phyloP scores from a whole-genome alignment of 257 asterid species.

The Paraleonurus japonicus region DNA sequence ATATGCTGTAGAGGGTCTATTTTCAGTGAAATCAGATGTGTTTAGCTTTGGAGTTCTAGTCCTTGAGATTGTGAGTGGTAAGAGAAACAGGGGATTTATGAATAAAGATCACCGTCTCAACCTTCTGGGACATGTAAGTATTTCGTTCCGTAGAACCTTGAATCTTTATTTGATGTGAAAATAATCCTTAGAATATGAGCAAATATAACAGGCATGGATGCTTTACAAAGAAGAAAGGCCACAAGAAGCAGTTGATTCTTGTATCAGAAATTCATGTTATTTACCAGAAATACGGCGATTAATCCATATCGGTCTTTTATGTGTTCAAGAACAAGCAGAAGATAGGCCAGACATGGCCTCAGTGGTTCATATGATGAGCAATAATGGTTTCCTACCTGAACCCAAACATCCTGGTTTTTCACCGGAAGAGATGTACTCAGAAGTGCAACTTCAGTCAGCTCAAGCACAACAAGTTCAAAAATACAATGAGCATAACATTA shows the following conservation, averaged over 20 bases:
- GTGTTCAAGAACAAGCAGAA: constrained; percentile 24
- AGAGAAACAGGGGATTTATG: neutral
- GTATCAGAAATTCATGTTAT: neutral
- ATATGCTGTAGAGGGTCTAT: neutral
- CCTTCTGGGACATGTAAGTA: neutral
- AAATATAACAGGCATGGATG: constrained; percentile 32
- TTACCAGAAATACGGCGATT: neutral
- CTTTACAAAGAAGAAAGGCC: constrained; percentile 29
- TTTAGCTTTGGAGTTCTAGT: neutral
- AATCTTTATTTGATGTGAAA: neutral
- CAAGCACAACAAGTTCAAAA: neutral
- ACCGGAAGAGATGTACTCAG: neutral
- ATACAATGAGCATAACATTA: neutral
- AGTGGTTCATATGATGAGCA: constrained; percentile 30
- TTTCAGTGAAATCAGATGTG: neutral
- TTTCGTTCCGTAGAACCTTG: neutral
- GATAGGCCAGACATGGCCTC: constrained; percentile 31
- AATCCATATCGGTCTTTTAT: constrained; percentile 26
- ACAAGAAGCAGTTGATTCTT: constrained; percentile 21
- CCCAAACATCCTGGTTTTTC: neutral
- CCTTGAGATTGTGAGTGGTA: neutral
- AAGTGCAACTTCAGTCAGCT: neutral
- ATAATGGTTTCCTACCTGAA: constrained; percentile 26
- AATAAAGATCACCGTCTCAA: neutral
- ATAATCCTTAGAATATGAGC: neutral